These are phyloP conservation scores for Juncus inflexus DNA, from an alignment of 176 grass and related monocot species.

Conservation along the genomic window DNA sequence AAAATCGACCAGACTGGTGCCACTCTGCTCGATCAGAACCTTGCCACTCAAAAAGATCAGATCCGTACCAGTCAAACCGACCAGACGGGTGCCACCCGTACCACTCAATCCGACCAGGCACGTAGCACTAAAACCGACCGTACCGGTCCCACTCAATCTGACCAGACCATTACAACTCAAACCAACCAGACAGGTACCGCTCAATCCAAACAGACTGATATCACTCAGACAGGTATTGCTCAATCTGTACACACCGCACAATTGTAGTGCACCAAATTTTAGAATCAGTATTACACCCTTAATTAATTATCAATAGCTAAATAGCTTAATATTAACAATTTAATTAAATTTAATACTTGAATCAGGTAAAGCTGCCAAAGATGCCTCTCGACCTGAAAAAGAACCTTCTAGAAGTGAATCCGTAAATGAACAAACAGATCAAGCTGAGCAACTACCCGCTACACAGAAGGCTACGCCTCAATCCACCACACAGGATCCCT, in stretches of 20 bases:
- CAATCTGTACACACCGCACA: too few relatives aligned
- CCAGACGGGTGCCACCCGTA: background rate
- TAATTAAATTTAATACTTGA: background rate
- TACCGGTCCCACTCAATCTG: background rate
- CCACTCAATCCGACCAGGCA: background rate
- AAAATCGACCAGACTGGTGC: background rate
- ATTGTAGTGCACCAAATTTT: too few relatives aligned
- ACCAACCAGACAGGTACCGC: background rate
- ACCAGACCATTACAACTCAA: background rate
- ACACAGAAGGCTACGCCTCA: background rate
- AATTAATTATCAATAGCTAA: too few relatives aligned
- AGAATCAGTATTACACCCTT: too few relatives aligned
- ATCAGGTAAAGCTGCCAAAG: background rate
- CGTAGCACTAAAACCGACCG: background rate
- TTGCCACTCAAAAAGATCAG: too few relatives aligned
- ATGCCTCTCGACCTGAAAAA: background rate
- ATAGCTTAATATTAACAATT: too few relatives aligned
- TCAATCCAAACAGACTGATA: too few relatives aligned
- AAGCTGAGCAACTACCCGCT: background rate
- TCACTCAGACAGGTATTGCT: too few relatives aligned
- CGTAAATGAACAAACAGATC: background rate
- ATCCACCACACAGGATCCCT: background rate
- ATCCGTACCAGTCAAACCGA: background rate
- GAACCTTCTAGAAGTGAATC: conserved; percentile 9
- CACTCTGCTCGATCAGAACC: background rate